Conservation (phyloP, 1,284 basidiomycete species). For the Rhodotorula glutinis region DNA sequence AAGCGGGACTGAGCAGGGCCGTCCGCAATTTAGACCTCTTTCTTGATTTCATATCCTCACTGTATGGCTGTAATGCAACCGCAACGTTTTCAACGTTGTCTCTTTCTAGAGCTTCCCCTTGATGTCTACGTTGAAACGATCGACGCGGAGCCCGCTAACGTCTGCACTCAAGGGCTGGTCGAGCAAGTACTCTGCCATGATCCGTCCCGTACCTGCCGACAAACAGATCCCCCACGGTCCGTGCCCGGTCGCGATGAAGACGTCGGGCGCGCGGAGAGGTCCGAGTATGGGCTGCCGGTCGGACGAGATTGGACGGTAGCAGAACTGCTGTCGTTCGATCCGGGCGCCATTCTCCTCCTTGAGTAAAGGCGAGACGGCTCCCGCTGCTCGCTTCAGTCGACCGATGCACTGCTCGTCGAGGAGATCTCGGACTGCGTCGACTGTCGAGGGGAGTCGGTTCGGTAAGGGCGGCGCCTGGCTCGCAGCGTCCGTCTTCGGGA, state of each 20-base stretch:
- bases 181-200: slow-evolving; percentile 28
- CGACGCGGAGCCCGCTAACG: slow-evolving; percentile 3
- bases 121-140: slow-evolving; percentile 9
- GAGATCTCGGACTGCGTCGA: slow-evolving; percentile 29
- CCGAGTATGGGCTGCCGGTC: slow-evolving; percentile 36
- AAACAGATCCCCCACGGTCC: slow-evolving; percentile 40
- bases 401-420: slow-evolving; percentile 16
- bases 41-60: not conserved
- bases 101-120: slow-evolving; percentile 10
- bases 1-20: slow-evolving; percentile 2
- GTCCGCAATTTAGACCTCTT: no score
- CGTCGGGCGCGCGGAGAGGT: not conserved
- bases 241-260: slow-evolving; percentile 29
- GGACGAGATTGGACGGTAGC: slow-evolving; percentile 32
- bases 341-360: slow-evolving; percentile 33
- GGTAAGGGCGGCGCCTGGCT: not conserved
- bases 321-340: slow-evolving; percentile 32
- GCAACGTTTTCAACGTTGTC: no score
- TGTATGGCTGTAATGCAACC: not conserved
- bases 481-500: not conserved
- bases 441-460: slow-evolving; percentile 26
- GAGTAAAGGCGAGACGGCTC: slow-evolving; percentile 22
- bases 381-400: slow-evolving; percentile 26
- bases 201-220: slow-evolving; percentile 28
- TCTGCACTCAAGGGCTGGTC: slow-evolving; percentile 17